Base-by-base conservation (phyloP, 225 moss, liverwort and hornwort genomes). In the Pseudisothecium myosuroides region DNA sequence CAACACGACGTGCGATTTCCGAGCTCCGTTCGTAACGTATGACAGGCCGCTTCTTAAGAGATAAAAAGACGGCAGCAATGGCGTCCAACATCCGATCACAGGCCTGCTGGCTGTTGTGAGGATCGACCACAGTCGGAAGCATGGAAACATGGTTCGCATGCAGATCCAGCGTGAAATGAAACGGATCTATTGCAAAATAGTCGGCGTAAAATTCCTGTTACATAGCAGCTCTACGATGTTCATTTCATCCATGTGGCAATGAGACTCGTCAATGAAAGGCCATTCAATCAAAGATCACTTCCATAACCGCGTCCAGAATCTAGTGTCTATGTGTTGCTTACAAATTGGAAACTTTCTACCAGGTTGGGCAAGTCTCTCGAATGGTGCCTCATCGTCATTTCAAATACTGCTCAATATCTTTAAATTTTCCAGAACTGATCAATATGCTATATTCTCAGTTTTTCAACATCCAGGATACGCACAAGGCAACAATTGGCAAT, bases 181-280 rank as follows among this genome's bases (percentile, higher is more conserved):
- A 97, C 15, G 96, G 99, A 89, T 99, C 99, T 79, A 99, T 95
- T 45, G 99, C 99, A 91, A 93, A 96, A 87, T 96, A 99, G 88
- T 99, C 99, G 34, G 96, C 99, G 89, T 96, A 99, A 87, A 96
- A 99, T 86, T 99, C 99, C 99, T 99, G 96, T 87, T 86, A 95
- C 63, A 90, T 45, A 77, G 49, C 72, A 89, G 47, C 50, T 83
- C 63, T 78, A 85, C 77, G 65, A 72, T 87, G 76, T 71, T 77
- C n/a, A 87, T 34, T 87, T 68, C 85, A 85, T n/a, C 77, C 61
- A 59, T 64, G 54, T 55, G 73, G 37, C 19, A 55, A 31, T 68
- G 54, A 84, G 52, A 63, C 41, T 76, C 83, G 49, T 58, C 67
- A 49, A 76, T 47, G 62, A 86, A 58, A 58, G 69, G 37, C 66